Evolutionary conservation across 148 eudicot genomes (phyloP).

Genomic region (Vaccinium myrtillus): DNA sequence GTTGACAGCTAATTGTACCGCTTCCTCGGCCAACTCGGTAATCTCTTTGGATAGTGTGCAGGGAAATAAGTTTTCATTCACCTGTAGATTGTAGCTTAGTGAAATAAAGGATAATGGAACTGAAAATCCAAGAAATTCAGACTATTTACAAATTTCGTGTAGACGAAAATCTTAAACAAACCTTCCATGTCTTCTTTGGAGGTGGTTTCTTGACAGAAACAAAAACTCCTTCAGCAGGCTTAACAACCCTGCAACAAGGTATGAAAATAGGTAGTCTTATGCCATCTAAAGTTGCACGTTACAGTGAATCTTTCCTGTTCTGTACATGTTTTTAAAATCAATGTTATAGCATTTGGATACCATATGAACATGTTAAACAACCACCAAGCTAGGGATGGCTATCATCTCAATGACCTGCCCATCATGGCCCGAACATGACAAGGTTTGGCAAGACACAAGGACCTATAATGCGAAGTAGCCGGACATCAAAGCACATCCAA

Average conservation of each 20-base stretch:
- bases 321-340: neutral
- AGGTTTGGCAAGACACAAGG: neutral
- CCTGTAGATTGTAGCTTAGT: slow-evolving; percentile 44
- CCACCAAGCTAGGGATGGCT: neutral
- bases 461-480: neutral
- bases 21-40: slow-evolving; percentile 63
- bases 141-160: slow-evolving; percentile 12
- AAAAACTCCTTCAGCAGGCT: slow-evolving; percentile 77
- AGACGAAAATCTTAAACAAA: slow-evolving; percentile 30
- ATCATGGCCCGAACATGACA: neutral
- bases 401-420: neutral
- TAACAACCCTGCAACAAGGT: slow-evolving; percentile 71
- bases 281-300: neutral
- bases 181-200: slow-evolving; percentile 90
- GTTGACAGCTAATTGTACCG: slow-evolving; percentile 74
- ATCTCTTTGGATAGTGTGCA: slow-evolving; percentile 67
- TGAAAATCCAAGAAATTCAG: neutral
- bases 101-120: neutral
- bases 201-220: slow-evolving; percentile 80
- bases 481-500: slow-evolving; percentile 1
- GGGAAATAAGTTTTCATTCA: slow-evolving; percentile 87
- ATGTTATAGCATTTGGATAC: slow-evolving; percentile 3
- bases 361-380: neutral
- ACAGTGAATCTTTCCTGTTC: neutral
- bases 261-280: slow-evolving; percentile 14